Conservation (phyloP, 1,139 yeast genomes). For the Nakaseomyces delphensis region DNA sequence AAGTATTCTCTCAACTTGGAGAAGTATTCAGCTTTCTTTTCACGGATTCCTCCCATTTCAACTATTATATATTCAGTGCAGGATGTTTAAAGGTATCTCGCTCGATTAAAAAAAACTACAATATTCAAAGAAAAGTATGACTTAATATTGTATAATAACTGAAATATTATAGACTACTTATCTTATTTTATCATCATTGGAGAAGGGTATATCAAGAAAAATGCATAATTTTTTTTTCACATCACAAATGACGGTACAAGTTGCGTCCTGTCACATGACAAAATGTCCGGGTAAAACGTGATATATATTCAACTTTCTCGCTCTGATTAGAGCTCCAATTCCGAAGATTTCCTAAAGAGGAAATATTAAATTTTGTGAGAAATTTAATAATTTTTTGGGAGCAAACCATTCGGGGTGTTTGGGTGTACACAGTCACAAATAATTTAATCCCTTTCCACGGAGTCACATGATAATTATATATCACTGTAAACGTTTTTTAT, state of each 20-base stretch:
- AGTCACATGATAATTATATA: background rate
- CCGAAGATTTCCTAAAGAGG: background rate
- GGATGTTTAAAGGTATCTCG: slow-evolving; percentile 80
- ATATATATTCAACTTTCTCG: no score
- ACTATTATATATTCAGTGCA: slow-evolving; percentile 53
- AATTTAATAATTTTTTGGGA: no score
- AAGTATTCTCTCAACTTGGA: slow-evolving; percentile 88
- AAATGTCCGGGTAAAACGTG: background rate
- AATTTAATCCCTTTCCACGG: background rate
- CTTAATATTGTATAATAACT: background rate
- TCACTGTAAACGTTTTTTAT: background rate
- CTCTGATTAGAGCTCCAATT: no score
- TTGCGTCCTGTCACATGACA: background rate
- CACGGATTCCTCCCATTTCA: slow-evolving; percentile 99
- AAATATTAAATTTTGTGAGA: no score
- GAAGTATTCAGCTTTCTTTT: slow-evolving; percentile 93
- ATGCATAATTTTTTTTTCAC: background rate
- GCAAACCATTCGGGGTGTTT: background rate
- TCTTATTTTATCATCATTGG: no score
- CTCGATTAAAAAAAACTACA: background rate
- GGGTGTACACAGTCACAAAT: slow-evolving; percentile 1
- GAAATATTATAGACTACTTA: no score
- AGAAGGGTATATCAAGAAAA: no score
- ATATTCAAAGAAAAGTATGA: no score
- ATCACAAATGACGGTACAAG: background rate